Percentiles rank a stretch among this genome's conserved stretches.
Conservation (phyloP, 2,329 filamentous ascomycete species). For the Clathrospora elynae region DNA sequence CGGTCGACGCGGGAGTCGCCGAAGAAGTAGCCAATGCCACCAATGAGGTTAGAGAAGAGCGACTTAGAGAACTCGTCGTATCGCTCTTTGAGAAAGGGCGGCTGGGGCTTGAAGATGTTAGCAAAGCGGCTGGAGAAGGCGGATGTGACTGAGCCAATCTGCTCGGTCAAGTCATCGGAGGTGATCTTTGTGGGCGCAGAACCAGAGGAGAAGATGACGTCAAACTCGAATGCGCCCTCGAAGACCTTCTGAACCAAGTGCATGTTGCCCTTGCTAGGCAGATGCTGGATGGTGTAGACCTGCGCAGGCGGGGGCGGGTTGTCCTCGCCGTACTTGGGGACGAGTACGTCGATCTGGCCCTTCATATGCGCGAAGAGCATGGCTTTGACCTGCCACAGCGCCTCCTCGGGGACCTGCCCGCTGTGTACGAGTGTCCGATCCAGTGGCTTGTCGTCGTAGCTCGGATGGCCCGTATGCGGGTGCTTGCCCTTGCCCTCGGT, state of each 20-base stretch:
- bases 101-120: constrained; percentile 71
- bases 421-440: constrained; percentile 79
- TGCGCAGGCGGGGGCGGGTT: constrained; percentile 82
- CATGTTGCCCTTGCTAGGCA: constrained; percentile 73
- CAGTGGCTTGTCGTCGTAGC: constrained; percentile 70
- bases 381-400: constrained; percentile 82
- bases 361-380: constrained; percentile 69
- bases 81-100: constrained; percentile 74
- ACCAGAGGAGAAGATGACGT: constrained; percentile 84
- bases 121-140: constrained; percentile 77
- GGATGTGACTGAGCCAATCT: constrained; percentile 69
- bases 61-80: constrained; percentile 82
- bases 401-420: constrained; percentile 66
- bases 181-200: constrained; percentile 63
- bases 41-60: constrained; percentile 91
- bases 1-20: constrained; percentile 87
- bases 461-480: constrained; percentile 64
- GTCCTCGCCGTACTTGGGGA: constrained; percentile 62
- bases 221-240: constrained; percentile 87
- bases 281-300: constrained; percentile 77
- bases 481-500: constrained; percentile 71
- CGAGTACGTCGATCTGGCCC: constrained; percentile 63
- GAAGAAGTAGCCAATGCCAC: constrained; percentile 94
- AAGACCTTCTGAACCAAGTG: constrained; percentile 93
- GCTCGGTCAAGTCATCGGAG: constrained; percentile 68